Conservation (phyloP, 2,329 filamentous ascomycete genomes). For the Exophiala viscosa region DNA sequence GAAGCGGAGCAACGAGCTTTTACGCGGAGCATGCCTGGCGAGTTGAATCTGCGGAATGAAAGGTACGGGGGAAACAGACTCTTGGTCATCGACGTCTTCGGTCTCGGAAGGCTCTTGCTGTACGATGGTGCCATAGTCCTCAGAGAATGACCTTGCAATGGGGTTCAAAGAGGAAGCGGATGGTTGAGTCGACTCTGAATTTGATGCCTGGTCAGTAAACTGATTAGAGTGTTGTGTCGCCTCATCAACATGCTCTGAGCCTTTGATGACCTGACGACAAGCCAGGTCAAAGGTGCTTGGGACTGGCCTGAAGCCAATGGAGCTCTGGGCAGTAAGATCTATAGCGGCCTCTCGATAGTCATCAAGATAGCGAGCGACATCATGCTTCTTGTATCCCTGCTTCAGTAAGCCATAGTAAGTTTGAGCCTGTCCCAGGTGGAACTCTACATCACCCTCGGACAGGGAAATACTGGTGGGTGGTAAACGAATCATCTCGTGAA, state of each 20-base stretch:
- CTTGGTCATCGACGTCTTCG: background rate
- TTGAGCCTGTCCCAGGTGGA: constrained; percentile 30
- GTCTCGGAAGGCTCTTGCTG: background rate
- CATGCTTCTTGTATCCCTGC: constrained; percentile 27
- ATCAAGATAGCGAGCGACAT: constrained; percentile 24
- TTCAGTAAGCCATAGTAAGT: constrained; percentile 25
- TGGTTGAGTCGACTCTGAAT: no score
- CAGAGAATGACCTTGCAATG: background rate
- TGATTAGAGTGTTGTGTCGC: no score
- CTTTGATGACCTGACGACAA: constrained; percentile 1
- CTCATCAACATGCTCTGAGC: no score
- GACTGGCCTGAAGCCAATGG: background rate
- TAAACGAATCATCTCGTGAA: constrained; percentile 32
- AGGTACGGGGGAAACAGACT: constrained; percentile 4
- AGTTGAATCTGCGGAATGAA: constrained; percentile 1
- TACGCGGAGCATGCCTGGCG: constrained; percentile 25
- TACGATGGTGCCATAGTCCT: background rate
- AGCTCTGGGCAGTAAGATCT: background rate
- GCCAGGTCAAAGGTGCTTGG: constrained; percentile 20
- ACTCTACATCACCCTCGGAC: constrained; percentile 34
- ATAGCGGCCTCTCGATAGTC: constrained; percentile 14
- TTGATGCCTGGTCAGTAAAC: no score
- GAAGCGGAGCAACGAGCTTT: constrained; percentile 28
- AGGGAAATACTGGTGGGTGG: constrained; percentile 34
- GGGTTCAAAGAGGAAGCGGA: no score